phyloP scores from a whole-genome alignment of 495 filamentous ascomycete species.

The Bryoglossum gracile region DNA sequence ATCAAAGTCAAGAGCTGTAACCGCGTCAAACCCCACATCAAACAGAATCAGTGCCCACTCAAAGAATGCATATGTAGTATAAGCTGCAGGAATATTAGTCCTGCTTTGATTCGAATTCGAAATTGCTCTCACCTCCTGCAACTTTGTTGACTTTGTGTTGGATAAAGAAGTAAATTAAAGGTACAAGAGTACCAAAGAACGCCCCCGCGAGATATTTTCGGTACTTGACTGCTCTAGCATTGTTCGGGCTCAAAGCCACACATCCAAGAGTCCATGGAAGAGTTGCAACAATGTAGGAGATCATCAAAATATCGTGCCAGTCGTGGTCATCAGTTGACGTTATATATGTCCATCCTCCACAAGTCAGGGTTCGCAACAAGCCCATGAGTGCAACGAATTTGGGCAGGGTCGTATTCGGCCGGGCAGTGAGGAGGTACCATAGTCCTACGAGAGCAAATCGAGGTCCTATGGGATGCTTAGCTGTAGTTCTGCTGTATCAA shows the following conservation, averaged over 20 bases:
- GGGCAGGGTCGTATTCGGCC: slow-evolving; percentile 64
- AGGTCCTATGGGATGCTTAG: slow-evolving; percentile 50
- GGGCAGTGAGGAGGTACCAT: slow-evolving; percentile 84
- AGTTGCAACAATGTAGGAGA: slow-evolving; percentile 90
- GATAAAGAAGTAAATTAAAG: slow-evolving; percentile 94
- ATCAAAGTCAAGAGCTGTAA: slow-evolving; percentile 91
- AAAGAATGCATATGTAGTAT: slow-evolving; percentile 97
- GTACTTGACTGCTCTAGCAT: slow-evolving; percentile 77
- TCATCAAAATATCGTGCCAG: slow-evolving; percentile 99
- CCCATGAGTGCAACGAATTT: slow-evolving; percentile 77
- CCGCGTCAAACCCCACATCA: slow-evolving; percentile 94
- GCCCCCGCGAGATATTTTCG: slow-evolving; percentile 73
- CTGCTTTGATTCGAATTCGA: slow-evolving; percentile 22
- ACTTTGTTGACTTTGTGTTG: slow-evolving; percentile 97
- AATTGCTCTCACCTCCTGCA: slow-evolving; percentile 63
- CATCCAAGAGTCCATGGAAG: slow-evolving; percentile 94
- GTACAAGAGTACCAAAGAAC: slow-evolving; percentile 88
- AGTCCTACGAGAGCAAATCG: slow-evolving; percentile 86
- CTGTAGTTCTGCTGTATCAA: neutral
- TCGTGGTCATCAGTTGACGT: slow-evolving; percentile 97
- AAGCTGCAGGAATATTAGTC: slow-evolving; percentile 50
- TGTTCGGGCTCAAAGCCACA: slow-evolving; percentile 80
- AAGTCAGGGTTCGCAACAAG: slow-evolving; percentile 83
- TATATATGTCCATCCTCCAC: slow-evolving; percentile 98
- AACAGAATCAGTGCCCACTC: slow-evolving; percentile 94